Conservation (phyloP, 2,329 filamentous ascomycete species). For the Xylariomycetidae sp. region DNA sequence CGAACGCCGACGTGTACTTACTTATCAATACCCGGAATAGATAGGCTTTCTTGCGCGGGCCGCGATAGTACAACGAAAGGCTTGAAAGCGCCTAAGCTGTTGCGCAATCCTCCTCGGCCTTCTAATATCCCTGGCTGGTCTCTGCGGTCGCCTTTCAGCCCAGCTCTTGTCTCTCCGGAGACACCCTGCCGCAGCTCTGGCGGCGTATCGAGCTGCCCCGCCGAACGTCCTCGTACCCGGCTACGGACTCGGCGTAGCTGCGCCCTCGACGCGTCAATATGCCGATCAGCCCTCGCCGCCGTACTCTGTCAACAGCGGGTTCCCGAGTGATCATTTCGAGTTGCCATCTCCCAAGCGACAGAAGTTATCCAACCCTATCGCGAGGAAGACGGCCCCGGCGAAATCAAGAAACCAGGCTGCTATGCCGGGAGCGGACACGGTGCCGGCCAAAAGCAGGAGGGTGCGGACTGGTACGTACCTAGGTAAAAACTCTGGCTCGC, state of each 20-base stretch:
- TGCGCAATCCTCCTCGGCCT: no score
- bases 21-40: no score
- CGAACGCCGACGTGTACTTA: no score
- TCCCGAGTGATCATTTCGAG: slow-evolving; percentile 19
- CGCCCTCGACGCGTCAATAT: slow-evolving; percentile 25
- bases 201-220: slow-evolving; percentile 28
- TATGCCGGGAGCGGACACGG: slow-evolving; percentile 18
- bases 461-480: no score
- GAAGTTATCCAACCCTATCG: slow-evolving; percentile 13
- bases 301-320: slow-evolving; percentile 24
- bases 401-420: slow-evolving; percentile 14
- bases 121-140: no score
- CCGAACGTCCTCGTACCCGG: slow-evolving; percentile 29
- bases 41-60: no score
- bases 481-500: no score
- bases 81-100: no score
- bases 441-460: slow-evolving; percentile 65
- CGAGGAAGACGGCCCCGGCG: slow-evolving; percentile 9
- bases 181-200: slow-evolving; percentile 28
- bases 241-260: slow-evolving; percentile 28
- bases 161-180: slow-evolving; percentile 16
- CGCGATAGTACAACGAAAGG: no score
- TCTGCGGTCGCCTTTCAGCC: slow-evolving; percentile 3
- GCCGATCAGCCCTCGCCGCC: slow-evolving; percentile 26
- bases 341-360: slow-evolving; percentile 23